These are phyloP conservation scores for Metschnikowia orientalis DNA, from an alignment of 805 yeast species.

Conservation along the genomic window DNA sequence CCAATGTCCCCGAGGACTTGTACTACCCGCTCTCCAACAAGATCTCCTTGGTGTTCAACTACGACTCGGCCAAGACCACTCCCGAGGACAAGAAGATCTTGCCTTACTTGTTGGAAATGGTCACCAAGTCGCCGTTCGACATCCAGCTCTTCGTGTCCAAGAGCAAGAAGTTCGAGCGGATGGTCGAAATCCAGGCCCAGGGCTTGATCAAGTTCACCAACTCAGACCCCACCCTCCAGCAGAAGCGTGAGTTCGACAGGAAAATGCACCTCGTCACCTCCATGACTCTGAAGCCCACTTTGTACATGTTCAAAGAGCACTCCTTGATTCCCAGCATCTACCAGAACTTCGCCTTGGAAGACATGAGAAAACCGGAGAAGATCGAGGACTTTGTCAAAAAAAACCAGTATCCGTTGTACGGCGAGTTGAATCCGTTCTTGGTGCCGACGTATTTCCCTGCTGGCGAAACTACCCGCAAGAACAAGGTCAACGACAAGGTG, in stretches of 20 bases:
- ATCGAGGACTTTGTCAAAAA: conserved; percentile 48
- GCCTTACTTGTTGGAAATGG: conserved; percentile 55
- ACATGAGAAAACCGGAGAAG: conserved; percentile 47
- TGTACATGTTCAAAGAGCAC: conserved; percentile 57
- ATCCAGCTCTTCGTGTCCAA: conserved; percentile 50
- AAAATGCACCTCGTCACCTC: conserved; percentile 48
- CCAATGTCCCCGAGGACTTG: conserved; percentile 27
- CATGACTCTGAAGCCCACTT: conserved; percentile 56
- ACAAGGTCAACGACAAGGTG: conserved; percentile 37
- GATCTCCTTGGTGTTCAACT: conserved; percentile 51
- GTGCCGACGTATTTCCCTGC: conserved; percentile 33
- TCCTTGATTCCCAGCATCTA: conserved; percentile 48
- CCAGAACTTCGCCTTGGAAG: conserved; percentile 61
- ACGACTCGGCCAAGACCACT: conserved; percentile 46
- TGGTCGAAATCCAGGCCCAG: conserved; percentile 40
- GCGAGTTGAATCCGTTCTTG: conserved; percentile 44
- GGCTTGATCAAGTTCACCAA: conserved; percentile 42
- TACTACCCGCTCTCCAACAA: conserved; percentile 38
- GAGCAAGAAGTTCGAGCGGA: conserved; percentile 37
- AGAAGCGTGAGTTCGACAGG: conserved; percentile 36
- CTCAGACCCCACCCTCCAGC: conserved; percentile 31
- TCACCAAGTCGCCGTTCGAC: conserved; percentile 54
- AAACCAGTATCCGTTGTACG: conserved; percentile 48
- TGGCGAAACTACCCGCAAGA: conserved; percentile 14
- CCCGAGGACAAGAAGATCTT: conserved; percentile 62